Conservation (phyloP, 148 eudicot species). For the Fagopyrum tataricum region DNA sequence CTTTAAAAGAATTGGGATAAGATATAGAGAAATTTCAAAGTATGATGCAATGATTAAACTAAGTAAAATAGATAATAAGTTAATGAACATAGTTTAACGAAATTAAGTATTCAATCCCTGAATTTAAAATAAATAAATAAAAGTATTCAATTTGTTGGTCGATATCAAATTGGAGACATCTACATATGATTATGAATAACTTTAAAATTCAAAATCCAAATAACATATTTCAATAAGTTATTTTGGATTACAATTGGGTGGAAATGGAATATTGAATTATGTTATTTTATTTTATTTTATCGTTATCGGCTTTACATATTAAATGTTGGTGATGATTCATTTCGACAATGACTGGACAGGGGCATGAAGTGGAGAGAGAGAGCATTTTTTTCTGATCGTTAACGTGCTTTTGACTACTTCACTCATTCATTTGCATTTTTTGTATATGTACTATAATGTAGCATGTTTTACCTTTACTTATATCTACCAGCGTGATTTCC, state of each 20-base stretch:
- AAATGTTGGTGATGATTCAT: neutral
- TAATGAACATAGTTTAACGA: neutral
- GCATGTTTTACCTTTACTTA: no score
- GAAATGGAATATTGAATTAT: neutral
- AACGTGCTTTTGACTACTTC: neutral
- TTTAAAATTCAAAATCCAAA: neutral
- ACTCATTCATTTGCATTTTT: neutral
- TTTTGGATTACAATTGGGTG: neutral
- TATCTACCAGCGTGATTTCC: no score
- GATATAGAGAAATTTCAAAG: no score
- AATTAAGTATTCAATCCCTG: no score
- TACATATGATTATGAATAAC: no score
- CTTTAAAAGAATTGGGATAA: no score
- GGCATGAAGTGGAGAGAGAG: constrained; percentile 3
- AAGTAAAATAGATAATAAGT: no score
- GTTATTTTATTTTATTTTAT: neutral
- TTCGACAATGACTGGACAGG: neutral
- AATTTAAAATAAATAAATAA: no score
- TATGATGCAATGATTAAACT: no score
- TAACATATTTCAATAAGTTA: neutral
- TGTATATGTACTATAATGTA: neutral
- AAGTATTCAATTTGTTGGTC: no score
- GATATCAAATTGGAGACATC: neutral
- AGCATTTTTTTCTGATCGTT: neutral
- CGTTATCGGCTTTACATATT: neutral